Base-by-base conservation (phyloP, 306 rosid genomes). In the Inga laurina region DNA sequence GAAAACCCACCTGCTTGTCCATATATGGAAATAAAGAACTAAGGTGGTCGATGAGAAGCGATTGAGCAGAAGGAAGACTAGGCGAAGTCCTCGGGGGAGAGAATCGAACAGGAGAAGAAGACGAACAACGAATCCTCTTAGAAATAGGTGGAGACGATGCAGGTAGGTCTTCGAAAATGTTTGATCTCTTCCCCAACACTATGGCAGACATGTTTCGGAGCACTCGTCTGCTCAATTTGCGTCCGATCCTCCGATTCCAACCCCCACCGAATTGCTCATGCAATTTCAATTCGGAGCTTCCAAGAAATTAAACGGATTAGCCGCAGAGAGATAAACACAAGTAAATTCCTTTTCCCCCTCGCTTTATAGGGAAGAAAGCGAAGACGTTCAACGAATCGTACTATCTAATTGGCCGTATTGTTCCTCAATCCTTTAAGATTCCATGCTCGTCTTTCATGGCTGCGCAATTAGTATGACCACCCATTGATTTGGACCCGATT, bases 181-280 rank as follows among this genome's bases (percentile, higher is more conserved):
- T 65, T 32, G 98, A 94, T 92, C 98, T 94, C 98, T 94, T 94
- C 79, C 98, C 98, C 69, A 95, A 94, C 93, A 94, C 93, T 52
- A 92, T 80, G 89, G 98, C 98, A 94, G 98, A 94, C 98, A 94
- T 94, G 92, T 90, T 94, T 89, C 79, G 89, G 81, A 69, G 82
- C 88, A 69, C 90, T 83, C 84, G 27, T 88, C 90, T 87, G 87
- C 88, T 85, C 91, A 78, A 48, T 81, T 72, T 69, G 86, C 78
- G 67, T 85, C 81, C 80, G 74, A 68, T 77, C 86, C 84, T 66
- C 89, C 89, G 77, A 82, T 69, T 61, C 70, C 77, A 18, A 62
- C 24, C 81, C 64, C 79, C 83, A 67, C 79, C 79, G 79, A 49
- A 68, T 87, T 77, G 86, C 75, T 92, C 97, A 92, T 90, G 82